Evolutionary conservation across 2,329 filamentous ascomycete genomes (phyloP).

Genomic region (Diaporthe caulivora): DNA sequence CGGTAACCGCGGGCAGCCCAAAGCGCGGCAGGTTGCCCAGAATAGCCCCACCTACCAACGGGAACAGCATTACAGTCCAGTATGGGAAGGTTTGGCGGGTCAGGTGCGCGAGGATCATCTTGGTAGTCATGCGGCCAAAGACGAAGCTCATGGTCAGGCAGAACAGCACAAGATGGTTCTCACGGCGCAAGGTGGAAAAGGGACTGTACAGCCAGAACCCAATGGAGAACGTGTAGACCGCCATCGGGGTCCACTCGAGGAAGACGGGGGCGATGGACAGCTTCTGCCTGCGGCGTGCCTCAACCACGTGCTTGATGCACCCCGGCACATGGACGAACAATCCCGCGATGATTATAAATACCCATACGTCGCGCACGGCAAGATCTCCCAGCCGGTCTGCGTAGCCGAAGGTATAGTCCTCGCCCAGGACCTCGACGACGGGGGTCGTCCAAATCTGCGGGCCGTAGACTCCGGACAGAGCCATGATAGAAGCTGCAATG

Average conservation of each 20-base stretch:
- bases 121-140: slow-evolving; percentile 97
- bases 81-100: slow-evolving; percentile 95
- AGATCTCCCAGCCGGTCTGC: slow-evolving; percentile 74
- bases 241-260: slow-evolving; percentile 93
- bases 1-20: slow-evolving; percentile 75
- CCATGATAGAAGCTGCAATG: slow-evolving; percentile 88
- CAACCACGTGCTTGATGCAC: slow-evolving; percentile 87
- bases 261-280: slow-evolving; percentile 86
- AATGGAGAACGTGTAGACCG: slow-evolving; percentile 81
- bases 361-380: slow-evolving; percentile 90
- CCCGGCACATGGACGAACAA: slow-evolving; percentile 86
- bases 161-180: slow-evolving; percentile 92
- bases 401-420: slow-evolving; percentile 63
- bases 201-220: slow-evolving; percentile 91
- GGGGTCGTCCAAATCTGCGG: slow-evolving; percentile 87
- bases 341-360: slow-evolving; percentile 75
- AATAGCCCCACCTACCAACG: slow-evolving; percentile 86
- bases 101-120: slow-evolving; percentile 97
- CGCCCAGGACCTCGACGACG: slow-evolving; percentile 77
- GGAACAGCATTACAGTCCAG: slow-evolving; percentile 93
- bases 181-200: slow-evolving; percentile 81
- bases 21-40: slow-evolving; percentile 85
- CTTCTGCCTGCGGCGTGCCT: slow-evolving; percentile 77
- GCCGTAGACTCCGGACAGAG: slow-evolving; percentile 87
- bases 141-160: slow-evolving; percentile 96